Evolutionary conservation across 1,139 yeast species (phyloP).

Genomic region (Komagataea norvegica): DNA sequence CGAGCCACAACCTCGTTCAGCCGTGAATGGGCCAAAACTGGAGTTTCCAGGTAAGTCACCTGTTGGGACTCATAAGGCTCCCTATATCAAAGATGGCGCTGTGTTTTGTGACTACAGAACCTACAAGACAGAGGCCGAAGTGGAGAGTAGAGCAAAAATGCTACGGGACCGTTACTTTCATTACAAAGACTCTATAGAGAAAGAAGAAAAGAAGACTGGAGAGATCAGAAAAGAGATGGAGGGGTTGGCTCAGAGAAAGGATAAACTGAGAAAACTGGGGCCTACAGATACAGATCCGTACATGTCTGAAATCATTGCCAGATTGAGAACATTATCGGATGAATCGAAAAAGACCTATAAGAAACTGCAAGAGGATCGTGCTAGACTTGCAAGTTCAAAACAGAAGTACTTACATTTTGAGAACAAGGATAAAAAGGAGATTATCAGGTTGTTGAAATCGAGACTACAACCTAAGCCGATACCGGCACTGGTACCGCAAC

Average conservation of each 20-base stretch:
- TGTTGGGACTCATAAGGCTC: too few relatives aligned
- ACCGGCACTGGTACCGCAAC: background rate
- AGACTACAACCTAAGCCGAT: conserved; percentile 3
- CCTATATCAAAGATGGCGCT: too few relatives aligned
- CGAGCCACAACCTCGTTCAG: too few relatives aligned
- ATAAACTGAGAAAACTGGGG: conserved; percentile 11
- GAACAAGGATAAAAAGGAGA: conserved; percentile 1
- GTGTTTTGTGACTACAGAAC: too few relatives aligned
- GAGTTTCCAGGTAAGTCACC: too few relatives aligned
- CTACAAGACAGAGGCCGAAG: too few relatives aligned
- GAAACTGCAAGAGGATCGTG: conserved; percentile 1
- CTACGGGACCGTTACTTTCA: background rate
- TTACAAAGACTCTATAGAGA: background rate
- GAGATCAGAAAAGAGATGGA: conserved; percentile 2
- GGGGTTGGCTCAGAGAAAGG: conserved; percentile 5
- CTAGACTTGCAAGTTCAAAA: background rate
- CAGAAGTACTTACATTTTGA: conserved; percentile 1
- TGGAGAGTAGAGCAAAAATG: too few relatives aligned
- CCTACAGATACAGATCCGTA: conserved; percentile 1
- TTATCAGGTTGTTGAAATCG: background rate
- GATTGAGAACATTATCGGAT: conserved; percentile 6
- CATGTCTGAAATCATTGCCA: conserved; percentile 2
- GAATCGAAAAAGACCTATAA: conserved; percentile 3
- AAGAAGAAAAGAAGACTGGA: background rate
- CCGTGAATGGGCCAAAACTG: too few relatives aligned